phyloP scores from a whole-genome alignment of 2,329 filamentous ascomycete species.

The Cercospora nicotianae region DNA sequence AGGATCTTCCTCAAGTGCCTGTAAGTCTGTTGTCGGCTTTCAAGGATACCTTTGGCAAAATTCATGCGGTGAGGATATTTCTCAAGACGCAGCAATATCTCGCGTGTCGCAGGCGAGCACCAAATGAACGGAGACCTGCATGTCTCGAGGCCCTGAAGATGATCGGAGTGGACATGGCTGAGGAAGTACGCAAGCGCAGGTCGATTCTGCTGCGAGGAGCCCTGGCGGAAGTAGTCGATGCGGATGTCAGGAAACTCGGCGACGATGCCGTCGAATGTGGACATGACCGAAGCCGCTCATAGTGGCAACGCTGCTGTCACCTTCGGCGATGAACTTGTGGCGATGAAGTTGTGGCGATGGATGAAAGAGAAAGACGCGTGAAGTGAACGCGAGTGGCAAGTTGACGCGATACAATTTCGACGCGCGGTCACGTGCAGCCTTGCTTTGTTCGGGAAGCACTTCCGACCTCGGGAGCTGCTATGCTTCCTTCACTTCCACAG shows the following conservation, averaged over 20 bases:
- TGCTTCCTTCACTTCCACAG: background rate
- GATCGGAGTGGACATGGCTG: constrained; percentile 90
- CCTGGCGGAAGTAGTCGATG: constrained; percentile 75
- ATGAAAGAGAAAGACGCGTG: background rate
- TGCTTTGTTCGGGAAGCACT: background rate
- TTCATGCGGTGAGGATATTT: constrained; percentile 79
- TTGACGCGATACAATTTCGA: background rate
- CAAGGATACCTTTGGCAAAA: constrained; percentile 73
- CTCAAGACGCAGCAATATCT: constrained; percentile 73
- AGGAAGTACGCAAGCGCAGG: constrained; percentile 81
- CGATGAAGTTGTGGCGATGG: background rate
- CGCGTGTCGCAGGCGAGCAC: constrained; percentile 79
- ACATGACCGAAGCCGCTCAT: constrained; percentile 56
- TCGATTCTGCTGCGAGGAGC: constrained; percentile 44
- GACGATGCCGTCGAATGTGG: constrained; percentile 72
- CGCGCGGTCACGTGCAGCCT: background rate
- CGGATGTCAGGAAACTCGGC: constrained; percentile 77
- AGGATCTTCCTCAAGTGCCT: constrained; percentile 71
- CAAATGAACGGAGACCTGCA: constrained; percentile 82
- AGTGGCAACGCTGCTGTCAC: background rate
- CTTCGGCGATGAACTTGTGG: background rate
- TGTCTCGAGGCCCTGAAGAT: constrained; percentile 76
- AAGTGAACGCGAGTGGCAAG: background rate
- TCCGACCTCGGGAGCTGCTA: background rate
- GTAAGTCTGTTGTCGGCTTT: constrained; percentile 72